Evolutionary conservation across 305 asterid species (phyloP), one percentile per base, ranked within the genome.

Genomic region (Fraxinus latifolia): DNA sequence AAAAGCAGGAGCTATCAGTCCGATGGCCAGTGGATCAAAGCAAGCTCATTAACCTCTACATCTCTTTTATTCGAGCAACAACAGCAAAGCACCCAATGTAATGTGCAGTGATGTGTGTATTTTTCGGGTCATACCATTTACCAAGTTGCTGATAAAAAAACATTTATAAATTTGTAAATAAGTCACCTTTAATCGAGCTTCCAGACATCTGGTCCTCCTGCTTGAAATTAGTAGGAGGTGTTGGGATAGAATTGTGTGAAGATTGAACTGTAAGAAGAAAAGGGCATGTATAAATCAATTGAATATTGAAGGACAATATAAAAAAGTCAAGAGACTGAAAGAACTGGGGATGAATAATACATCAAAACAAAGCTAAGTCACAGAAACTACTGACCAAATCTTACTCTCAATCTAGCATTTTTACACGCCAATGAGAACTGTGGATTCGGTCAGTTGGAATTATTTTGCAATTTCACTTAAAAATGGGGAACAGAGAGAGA

Each of bases 131-230:
- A 31, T 37, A 60, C 58, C 44, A 77, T 77, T 80, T 14, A 68
- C 55, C 76, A 53, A 53, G 71, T 7, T 50, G 23, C 77, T 65
- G 72, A 42, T 0, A 31, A 84, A 47, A 39, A 29, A 62, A 80
- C 19, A 53, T 55, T 31, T 7, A 53, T 3, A 65, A 65, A 65
- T 67, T 34, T 34, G 7, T 58, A 77, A 14, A 55, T 73, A 77
- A 75, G 37, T 88, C 79, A 95, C 99, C 97, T 92, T 96, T 94
- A 17, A 90, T 88, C 31, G 94, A 93, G 91, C 95, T 90, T 82
- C 97, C 98, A 15, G 95, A 86, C 50, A 91, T 82, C 79, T 90
- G 97, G 85, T 91, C 97, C 62, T 94, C 99, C 89, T 87, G 86
- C 89, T 90, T 90, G 84, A 92, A 93, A 90, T 88, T 89, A 85